Evolutionary conservation across 352 stramenopile species (phyloP).

Genomic region (Phytophthora lateralis): DNA sequence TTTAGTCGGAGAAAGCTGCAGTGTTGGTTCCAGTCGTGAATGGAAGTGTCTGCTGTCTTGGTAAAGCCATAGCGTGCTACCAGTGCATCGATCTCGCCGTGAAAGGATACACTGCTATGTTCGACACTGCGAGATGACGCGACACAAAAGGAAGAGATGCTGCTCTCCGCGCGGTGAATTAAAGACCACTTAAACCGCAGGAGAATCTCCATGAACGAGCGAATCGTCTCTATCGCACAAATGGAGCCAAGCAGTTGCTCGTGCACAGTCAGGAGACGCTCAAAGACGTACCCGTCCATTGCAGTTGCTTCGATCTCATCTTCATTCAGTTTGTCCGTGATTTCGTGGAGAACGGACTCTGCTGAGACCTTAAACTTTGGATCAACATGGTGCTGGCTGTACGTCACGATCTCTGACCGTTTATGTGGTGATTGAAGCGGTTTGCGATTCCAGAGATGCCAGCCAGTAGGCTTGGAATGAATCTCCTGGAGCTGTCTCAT

Average conservation of each 20-base stretch:
- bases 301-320: conserved; percentile 4
- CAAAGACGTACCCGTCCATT: conserved; percentile 26
- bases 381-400: conserved; percentile 14
- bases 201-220: conserved; percentile 21
- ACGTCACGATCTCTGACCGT: conserved; percentile 13
- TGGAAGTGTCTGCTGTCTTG: conserved; percentile 15
- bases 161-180: conserved; percentile 13
- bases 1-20: conserved; percentile 24
- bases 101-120: conserved; percentile 20
- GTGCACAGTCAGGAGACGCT: conserved; percentile 21
- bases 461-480: not conserved
- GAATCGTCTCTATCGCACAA: conserved; percentile 17
- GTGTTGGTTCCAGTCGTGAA: conserved; percentile 27
- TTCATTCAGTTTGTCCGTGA: conserved; percentile 7
- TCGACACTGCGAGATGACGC: conserved; percentile 25
- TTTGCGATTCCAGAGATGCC: conserved; percentile 30
- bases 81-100: conserved; percentile 30
- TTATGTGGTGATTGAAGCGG: not conserved
- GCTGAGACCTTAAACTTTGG: conserved; percentile 11
- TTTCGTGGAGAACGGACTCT: conserved; percentile 20
- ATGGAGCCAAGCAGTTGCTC: conserved; percentile 24
- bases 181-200: conserved; percentile 22
- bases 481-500: conserved; percentile 20
- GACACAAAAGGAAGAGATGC: conserved; percentile 20
- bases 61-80: conserved; percentile 21